Percentiles rank a stretch among this genome's conserved stretches.
Evolutionary conservation across 441 rosid species (phyloP).

Genomic region (Raphanus hybrid): DNA sequence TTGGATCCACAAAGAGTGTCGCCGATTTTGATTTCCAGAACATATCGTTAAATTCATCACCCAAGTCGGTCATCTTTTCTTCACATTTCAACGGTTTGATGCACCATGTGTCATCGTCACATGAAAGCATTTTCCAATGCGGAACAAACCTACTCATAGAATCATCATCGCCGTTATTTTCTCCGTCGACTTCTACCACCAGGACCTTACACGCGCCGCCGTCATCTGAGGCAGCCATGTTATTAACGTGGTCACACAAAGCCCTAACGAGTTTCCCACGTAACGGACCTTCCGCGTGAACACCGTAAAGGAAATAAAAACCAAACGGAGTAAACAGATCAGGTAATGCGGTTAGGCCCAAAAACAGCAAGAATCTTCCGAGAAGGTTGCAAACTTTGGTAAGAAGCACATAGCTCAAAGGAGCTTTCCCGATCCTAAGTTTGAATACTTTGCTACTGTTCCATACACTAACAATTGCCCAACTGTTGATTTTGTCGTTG

Average conservation of each 20-base stretch:
- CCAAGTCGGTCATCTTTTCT: conserved; percentile 31
- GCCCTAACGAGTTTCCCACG: conserved; percentile 54
- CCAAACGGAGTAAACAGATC: conserved; percentile 71
- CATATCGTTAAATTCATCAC: conserved; percentile 45
- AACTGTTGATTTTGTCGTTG: conserved; percentile 39
- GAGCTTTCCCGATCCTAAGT: conserved; percentile 63
- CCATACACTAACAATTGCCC: conserved; percentile 94
- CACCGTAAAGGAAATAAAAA: conserved; percentile 75
- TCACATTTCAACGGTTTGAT: conserved; percentile 63
- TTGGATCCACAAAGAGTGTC: conserved; percentile 79
- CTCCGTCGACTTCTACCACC: conserved; percentile 65
- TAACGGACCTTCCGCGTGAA: conserved; percentile 61
- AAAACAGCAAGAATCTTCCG: conserved; percentile 54
- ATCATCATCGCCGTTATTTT: conserved; percentile 43
- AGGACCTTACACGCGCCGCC: conserved; percentile 59
- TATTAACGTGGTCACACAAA: conserved; percentile 63
- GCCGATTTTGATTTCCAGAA: conserved; percentile 39
- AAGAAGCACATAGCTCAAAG: conserved; percentile 56
- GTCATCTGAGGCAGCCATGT: conserved; percentile 57
- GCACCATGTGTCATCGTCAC: conserved; percentile 88
- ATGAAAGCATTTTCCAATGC: conserved; percentile 72
- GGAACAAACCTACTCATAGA: conserved; percentile 52
- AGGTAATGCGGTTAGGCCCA: conserved; percentile 57
- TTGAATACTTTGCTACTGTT: conserved; percentile 73
- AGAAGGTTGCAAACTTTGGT: conserved; percentile 54